These are phyloP conservation scores for Hericium rajendrae DNA, from an alignment of 768 basidiomycete genomes.

Conservation along the genomic window DNA sequence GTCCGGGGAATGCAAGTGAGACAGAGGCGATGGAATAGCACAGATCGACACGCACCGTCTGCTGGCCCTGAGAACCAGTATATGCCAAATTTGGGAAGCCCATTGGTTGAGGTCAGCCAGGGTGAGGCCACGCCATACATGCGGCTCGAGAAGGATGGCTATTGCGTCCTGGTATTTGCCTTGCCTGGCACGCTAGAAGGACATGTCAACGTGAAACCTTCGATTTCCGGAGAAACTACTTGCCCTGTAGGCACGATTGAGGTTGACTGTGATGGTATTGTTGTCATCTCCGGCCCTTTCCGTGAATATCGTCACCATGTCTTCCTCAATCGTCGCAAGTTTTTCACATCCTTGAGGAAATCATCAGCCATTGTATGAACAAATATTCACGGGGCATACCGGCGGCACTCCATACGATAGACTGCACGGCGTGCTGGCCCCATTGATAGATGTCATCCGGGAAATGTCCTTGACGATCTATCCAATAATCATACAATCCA, in stretches of 20 bases:
- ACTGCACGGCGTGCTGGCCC: slow-evolving; percentile 66
- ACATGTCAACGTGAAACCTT: not conserved
- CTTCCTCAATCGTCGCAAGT: slow-evolving; percentile 58
- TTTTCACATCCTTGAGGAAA: slow-evolving; percentile 26
- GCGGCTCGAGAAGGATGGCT: slow-evolving; percentile 52
- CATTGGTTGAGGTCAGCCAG: slow-evolving; percentile 60
- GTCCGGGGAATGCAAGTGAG: slow-evolving; percentile 1
- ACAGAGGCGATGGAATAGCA: not conserved
- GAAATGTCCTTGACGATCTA: slow-evolving; percentile 42
- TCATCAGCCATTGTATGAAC: slow-evolving; percentile 8
- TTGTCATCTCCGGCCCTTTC: slow-evolving; percentile 48
- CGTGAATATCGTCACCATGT: slow-evolving; percentile 59
- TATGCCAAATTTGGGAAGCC: slow-evolving; percentile 73
- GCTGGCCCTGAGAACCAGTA: slow-evolving; percentile 55
- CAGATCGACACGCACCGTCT: slow-evolving; percentile 42
- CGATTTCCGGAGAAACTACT: not conserved
- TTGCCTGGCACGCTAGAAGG: slow-evolving; percentile 51
- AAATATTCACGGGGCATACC: slow-evolving; percentile 31
- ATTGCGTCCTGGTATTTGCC: slow-evolving; percentile 58
- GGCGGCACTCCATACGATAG: slow-evolving; percentile 59
- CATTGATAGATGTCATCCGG: slow-evolving; percentile 53
- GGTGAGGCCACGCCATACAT: slow-evolving; percentile 59
- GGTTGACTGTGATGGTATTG: slow-evolving; percentile 45
- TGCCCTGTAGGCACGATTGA: slow-evolving; percentile 67
- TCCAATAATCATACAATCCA: slow-evolving; percentile 64